A percentile compares a stretch with the other conserved stretches of the same genome.
Conservation (phyloP, 768 basidiomycete species). For the Tulasnella calospora region DNA sequence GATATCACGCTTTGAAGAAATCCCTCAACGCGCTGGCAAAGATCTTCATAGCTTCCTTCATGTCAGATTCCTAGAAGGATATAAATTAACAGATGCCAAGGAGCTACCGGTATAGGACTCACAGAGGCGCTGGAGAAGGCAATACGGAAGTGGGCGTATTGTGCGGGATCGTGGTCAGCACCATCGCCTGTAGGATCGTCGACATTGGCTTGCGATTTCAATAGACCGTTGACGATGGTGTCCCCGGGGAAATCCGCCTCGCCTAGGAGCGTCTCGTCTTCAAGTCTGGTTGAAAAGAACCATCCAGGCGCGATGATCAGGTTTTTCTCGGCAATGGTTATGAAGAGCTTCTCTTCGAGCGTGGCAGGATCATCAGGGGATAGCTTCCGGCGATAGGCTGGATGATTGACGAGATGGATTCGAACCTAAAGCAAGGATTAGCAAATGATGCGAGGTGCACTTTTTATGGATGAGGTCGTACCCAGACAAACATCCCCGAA, state of each 20-base stretch:
- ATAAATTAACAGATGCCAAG: background rate
- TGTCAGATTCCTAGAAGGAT: slow-evolving; percentile 18
- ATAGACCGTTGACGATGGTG: background rate
- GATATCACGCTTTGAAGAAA: slow-evolving; percentile 24
- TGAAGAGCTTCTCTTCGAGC: slow-evolving; percentile 60
- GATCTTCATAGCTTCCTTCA: slow-evolving; percentile 28
- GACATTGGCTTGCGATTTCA: slow-evolving; percentile 18
- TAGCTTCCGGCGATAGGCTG: slow-evolving; percentile 37
- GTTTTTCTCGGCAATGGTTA: slow-evolving; percentile 53
- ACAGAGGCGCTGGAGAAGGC: slow-evolving; percentile 37
- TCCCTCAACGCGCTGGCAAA: slow-evolving; percentile 26
- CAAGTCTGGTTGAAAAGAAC: slow-evolving; percentile 37
- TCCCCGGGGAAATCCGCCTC: background rate
- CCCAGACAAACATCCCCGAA: slow-evolving; percentile 82
- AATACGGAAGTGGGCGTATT: slow-evolving; percentile 37
- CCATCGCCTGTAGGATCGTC: background rate
- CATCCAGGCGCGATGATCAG: slow-evolving; percentile 62
- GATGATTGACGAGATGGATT: slow-evolving; percentile 57
- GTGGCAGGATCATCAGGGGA: slow-evolving; percentile 39
- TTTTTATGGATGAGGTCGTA: slow-evolving; percentile 33
- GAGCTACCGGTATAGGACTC: slow-evolving; percentile 9
- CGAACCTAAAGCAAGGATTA: slow-evolving; percentile 46
- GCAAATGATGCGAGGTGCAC: background rate
- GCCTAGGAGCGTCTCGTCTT: slow-evolving; percentile 26
- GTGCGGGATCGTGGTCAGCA: slow-evolving; percentile 13